Evolutionary conservation across 805 yeast species (phyloP).

Genomic region (Vanderwaltozyma polyspora): DNA sequence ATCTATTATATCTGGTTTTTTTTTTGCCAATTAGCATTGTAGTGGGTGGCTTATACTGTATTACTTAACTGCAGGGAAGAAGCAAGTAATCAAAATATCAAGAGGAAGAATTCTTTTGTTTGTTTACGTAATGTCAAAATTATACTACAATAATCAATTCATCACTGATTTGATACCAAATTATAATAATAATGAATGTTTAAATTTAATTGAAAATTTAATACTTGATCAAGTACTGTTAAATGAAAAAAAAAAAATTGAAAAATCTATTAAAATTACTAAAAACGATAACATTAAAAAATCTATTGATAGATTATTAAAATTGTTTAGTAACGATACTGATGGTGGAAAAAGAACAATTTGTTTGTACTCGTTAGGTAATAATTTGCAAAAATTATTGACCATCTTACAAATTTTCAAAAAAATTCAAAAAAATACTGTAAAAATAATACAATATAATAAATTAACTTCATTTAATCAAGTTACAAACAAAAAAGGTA

Average conservation of each 20-base stretch:
- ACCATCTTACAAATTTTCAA: conserved; percentile 14
- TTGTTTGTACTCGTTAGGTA: conserved; percentile 14
- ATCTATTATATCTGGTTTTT: too few species aligned
- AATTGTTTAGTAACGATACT: not conserved
- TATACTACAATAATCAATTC: too few species aligned
- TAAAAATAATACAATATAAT: conserved; percentile 10
- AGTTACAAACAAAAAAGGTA: not conserved
- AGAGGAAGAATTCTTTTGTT: too few species aligned
- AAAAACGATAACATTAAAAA: conserved; percentile 16
- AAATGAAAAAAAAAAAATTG: not conserved
- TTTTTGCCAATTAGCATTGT: too few species aligned
- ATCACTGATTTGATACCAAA: not conserved
- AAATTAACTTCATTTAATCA: conserved; percentile 4
- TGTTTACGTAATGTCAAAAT: not conserved
- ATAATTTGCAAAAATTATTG: conserved; percentile 18
- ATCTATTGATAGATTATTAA: conserved; percentile 7
- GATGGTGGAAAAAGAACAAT: not conserved
- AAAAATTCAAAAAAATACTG: not conserved
- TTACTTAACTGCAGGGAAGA: too few species aligned
- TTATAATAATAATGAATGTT: not conserved
- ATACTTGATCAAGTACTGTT: not conserved
- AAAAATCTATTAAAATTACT: not conserved
- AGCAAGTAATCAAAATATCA: too few species aligned
- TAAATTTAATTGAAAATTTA: not conserved
- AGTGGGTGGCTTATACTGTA: too few species aligned